Percentiles rank a stretch among this genome's conserved stretches.
Conservation (phyloP, 108 stramenopile genomes). For the Cyclostephanos tholiformis region DNA sequence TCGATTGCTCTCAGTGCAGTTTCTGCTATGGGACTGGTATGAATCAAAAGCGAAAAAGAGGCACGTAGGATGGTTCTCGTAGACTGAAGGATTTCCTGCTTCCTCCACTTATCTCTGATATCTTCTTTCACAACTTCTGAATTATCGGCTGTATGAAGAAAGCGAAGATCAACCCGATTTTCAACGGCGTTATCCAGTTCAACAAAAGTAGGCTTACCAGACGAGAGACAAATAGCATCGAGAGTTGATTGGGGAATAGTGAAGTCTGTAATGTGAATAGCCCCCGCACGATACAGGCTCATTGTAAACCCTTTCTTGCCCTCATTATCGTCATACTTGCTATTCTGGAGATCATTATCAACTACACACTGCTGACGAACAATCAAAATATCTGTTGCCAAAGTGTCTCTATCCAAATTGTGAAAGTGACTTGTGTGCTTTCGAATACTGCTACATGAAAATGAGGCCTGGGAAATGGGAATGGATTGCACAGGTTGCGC, state of each 20-base stretch:
- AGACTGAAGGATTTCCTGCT: neutral
- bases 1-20: slow-evolving; percentile 57
- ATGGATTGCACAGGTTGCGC: slow-evolving; percentile 45
- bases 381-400: slow-evolving; percentile 67
- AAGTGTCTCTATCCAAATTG: slow-evolving; percentile 28
- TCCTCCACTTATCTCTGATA: neutral
- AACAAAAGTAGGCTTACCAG: slow-evolving; percentile 2
- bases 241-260: slow-evolving; percentile 17
- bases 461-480: slow-evolving; percentile 47
- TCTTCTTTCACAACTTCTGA: neutral
- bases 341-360: slow-evolving; percentile 6
- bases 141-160: slow-evolving; percentile 2
- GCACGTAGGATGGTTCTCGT: slow-evolving; percentile 19
- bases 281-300: slow-evolving; percentile 50
- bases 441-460: slow-evolving; percentile 13
- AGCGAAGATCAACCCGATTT: slow-evolving; percentile 53
- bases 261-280: slow-evolving; percentile 55
- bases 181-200: slow-evolving; percentile 53
- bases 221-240: slow-evolving; percentile 5
- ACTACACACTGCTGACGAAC: slow-evolving; percentile 15
- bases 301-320: slow-evolving; percentile 3
- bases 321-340: neutral
- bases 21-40: slow-evolving; percentile 50
- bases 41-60: slow-evolving; percentile 34
- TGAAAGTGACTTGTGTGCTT: slow-evolving; percentile 31